These are phyloP conservation scores for Kurtzmaniella quercitrusa DNA, from an alignment of 1,139 yeast genomes.

Conservation along the genomic window DNA sequence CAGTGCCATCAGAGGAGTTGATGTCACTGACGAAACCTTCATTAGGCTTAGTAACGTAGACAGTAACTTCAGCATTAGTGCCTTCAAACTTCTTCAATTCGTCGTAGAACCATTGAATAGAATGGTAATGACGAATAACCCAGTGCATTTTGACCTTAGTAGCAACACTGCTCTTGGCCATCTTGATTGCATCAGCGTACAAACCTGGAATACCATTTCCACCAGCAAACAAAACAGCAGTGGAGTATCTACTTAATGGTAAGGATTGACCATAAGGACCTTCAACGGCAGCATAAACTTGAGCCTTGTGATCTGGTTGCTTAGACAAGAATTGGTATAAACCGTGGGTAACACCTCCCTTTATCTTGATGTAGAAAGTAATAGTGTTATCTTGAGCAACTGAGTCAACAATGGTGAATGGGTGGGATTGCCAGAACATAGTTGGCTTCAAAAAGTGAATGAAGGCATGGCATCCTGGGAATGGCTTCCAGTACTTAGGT, in stretches of 20 bases:
- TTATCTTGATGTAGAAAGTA: constrained; percentile 36
- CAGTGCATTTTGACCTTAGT: constrained; percentile 24
- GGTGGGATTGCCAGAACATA: constrained; percentile 56
- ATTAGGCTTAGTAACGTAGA: constrained; percentile 36
- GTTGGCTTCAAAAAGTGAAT: constrained; percentile 36
- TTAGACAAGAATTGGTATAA: constrained; percentile 39
- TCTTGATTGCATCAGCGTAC: constrained; percentile 27
- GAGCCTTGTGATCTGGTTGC: constrained; percentile 41
- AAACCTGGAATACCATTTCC: constrained; percentile 72
- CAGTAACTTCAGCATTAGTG: constrained; percentile 21
- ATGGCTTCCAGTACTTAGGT: constrained; percentile 37
- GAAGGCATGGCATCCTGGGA: constrained; percentile 37
- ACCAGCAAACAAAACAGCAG: constrained; percentile 53
- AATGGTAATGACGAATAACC: constrained; percentile 36
- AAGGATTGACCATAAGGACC: constrained; percentile 39
- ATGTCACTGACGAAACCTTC: constrained; percentile 13
- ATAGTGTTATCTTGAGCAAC: constrained; percentile 23
- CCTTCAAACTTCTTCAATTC: constrained; percentile 31
- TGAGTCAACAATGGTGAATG: constrained; percentile 46
- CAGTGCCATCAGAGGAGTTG: constrained; percentile 8
- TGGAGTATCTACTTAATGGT: constrained; percentile 46
- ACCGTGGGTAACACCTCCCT: constrained; percentile 42
- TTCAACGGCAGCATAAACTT: constrained; percentile 31
- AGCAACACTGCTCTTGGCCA: constrained; percentile 15
- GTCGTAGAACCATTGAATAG: constrained; percentile 48